These are phyloP conservation scores for Eucalyptus erythrocorys DNA, from an alignment of 345 rosid genomes.

Conservation along the genomic window DNA sequence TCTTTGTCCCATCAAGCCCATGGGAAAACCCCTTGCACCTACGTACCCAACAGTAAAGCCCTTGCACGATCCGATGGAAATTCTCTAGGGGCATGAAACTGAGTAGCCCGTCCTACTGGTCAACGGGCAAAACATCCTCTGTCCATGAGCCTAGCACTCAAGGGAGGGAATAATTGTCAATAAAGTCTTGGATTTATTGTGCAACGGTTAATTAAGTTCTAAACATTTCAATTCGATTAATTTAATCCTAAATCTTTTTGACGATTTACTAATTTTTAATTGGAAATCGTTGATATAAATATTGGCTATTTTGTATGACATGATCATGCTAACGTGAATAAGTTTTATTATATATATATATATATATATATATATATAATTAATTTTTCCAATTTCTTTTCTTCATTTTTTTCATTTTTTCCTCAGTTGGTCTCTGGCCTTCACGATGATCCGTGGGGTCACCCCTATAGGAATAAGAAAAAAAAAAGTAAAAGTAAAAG, in stretches of 20 bases:
- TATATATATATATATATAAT: too few relatives aligned
- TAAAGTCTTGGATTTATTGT: background rate
- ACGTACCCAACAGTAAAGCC: background rate
- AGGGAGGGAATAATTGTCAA: background rate
- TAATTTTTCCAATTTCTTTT: rapidly evolving
- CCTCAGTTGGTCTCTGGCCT: rapidly evolving
- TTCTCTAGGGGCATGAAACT: background rate
- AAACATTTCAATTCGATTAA: background rate
- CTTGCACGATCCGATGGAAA: background rate
- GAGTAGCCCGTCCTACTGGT: background rate
- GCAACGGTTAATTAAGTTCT: rapidly evolving
- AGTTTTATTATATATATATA: too few relatives aligned
- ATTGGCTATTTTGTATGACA: rapidly evolving
- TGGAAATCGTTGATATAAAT: rapidly evolving
- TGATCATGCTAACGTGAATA: rapidly evolving
- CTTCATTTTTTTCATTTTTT: background rate
- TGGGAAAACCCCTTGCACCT: background rate
- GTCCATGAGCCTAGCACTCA: background rate
- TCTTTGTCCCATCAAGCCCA: background rate
- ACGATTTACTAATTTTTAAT: background rate
- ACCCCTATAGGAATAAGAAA: background rate
- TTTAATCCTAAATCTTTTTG: rapidly evolving
- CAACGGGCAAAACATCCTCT: background rate
- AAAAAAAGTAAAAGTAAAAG: too few relatives aligned
- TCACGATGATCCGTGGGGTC: background rate